Evolutionary conservation across 2,329 filamentous ascomycete genomes (phyloP).

Genomic region (Akanthomyces uredinophilus): DNA sequence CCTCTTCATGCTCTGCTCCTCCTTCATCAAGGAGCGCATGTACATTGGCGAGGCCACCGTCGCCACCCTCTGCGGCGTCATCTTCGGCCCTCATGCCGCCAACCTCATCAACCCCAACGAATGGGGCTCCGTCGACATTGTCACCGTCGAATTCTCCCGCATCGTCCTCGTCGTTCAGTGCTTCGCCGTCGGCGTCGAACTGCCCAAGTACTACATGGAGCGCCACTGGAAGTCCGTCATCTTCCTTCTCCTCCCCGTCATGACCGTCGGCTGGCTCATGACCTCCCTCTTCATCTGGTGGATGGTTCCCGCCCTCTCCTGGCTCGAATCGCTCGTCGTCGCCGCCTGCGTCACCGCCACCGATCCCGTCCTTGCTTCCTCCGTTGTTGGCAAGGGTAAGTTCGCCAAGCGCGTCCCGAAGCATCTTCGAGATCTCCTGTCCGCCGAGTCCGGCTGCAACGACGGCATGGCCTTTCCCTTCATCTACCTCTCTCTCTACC

Average conservation of each 20-base stretch:
- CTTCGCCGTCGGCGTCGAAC: conserved; percentile 84
- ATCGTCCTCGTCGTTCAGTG: conserved; percentile 89
- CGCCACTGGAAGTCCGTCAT: conserved; percentile 91
- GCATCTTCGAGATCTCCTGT: conserved; percentile 90
- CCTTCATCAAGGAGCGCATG: conserved; percentile 95
- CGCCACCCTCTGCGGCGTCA: conserved; percentile 79
- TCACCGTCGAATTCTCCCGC: conserved; percentile 84
- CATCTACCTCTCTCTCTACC: conserved; percentile 85
- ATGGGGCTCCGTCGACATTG: conserved; percentile 81
- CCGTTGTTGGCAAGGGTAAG: conserved; percentile 97
- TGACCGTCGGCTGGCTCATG: conserved; percentile 93
- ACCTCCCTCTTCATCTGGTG: conserved; percentile 95
- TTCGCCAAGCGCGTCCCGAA: conserved; percentile 97
- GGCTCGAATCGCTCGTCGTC: conserved; percentile 82
- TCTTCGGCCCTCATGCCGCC: conserved; percentile 81
- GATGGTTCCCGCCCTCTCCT: conserved; percentile 71
- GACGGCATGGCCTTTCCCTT: conserved; percentile 99
- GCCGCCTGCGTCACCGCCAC: conserved; percentile 96
- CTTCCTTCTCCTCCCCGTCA: conserved; percentile 85
- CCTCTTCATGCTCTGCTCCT: conserved; percentile 96
- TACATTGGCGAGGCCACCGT: conserved; percentile 99
- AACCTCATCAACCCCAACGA: conserved; percentile 69
- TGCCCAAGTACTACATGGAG: conserved; percentile 96
- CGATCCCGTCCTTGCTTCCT: conserved; percentile 93
- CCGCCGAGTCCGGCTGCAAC: conserved; percentile 96